Percentiles rank a stretch among this genome's conserved stretches.
These are phyloP conservation scores for Fusarium keratoplasticum DNA, from an alignment of 2,329 filamentous ascomycete species.

Conservation along the genomic window DNA sequence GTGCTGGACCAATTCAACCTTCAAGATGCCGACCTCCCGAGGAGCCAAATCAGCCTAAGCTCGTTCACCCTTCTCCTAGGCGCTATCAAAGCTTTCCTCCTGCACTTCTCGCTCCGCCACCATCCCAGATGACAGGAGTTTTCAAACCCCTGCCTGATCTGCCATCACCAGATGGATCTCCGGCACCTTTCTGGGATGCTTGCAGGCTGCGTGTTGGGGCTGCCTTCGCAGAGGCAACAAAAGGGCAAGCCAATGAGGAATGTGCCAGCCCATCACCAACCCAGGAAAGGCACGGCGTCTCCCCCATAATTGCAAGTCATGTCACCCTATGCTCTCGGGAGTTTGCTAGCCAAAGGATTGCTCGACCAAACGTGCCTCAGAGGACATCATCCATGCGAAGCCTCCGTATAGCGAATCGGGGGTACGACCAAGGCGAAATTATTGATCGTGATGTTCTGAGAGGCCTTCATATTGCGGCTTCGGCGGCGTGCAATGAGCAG, in stretches of 20 bases:
- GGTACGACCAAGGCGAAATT: conserved; percentile 54
- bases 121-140: background rate
- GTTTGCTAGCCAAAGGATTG: conserved; percentile 38
- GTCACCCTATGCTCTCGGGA: conserved; percentile 44
- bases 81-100: conserved; percentile 32
- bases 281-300: background rate
- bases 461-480: conserved; percentile 66
- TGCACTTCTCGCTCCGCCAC: conserved; percentile 13
- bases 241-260: background rate
- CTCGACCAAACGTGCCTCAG: conserved; percentile 50
- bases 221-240: background rate
- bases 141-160: conserved; percentile 19
- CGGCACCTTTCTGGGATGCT: conserved; percentile 1
- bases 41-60: conserved; percentile 1
- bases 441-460: conserved; percentile 64
- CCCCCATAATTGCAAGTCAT: conserved; percentile 33
- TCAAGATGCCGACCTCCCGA: conserved; percentile 14
- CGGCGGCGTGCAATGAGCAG: conserved; percentile 66
- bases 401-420: conserved; percentile 35
- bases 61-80: conserved; percentile 11
- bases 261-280: background rate
- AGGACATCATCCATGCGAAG: conserved; percentile 51
- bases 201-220: conserved; percentile 11
- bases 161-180: conserved; percentile 8
- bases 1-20: conserved; percentile 9